Base-by-base conservation (phyloP, 2,329 filamentous ascomycete species). In the Aspergillus sp. region DNA sequence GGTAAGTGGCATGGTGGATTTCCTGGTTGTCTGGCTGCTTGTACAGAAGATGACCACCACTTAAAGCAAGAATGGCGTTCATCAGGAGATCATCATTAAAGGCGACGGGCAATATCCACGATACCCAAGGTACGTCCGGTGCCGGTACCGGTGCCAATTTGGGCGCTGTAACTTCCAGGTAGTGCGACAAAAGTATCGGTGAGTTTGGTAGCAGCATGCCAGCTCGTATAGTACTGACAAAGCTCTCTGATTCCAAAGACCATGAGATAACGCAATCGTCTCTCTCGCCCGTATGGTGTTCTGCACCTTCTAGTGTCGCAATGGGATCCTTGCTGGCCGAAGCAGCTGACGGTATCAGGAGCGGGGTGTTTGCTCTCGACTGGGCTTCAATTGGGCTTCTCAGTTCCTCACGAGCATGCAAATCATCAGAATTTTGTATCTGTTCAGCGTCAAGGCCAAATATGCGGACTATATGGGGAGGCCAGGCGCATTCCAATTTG, bases 111-210 rank as follows among this genome's bases (percentile, higher is more conserved):
- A 44, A 24, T 20, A 44, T 44, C 41, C 41, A 44, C 8, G 41
- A 44, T 44, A 44, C 20, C 41, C 41, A 44, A 14, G 41, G 41
- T 44, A 44, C n/a, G 20, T 13, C 41, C 16, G 41, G 20, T 24
- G 20, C n/a, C n/a, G n/a, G n/a, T n/a, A n/a, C 41, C n/a, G 41
- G 41, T 20, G 41, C 41, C 41, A 44, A 24, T 44, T 44, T 44
- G 41, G 41, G 41, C 16, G 17, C 41, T 24, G 20, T 44, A 44
- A 20, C 20, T 20, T 44, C 13, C 17, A 44, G 20, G n/a, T 44
- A 44, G 20, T 44, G 41, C 13, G 41, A 44, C 19, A 44, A n/a
- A 14, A 44, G 41, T 14, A 44, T 26, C 11, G 16, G 20, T 8
- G 41, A 44, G 10, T 44, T 20, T n/a, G 41, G 41, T 14, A 44